Conservation (phyloP, 2,329 filamentous ascomycete species). For the Trichoderma arundinaceum region DNA sequence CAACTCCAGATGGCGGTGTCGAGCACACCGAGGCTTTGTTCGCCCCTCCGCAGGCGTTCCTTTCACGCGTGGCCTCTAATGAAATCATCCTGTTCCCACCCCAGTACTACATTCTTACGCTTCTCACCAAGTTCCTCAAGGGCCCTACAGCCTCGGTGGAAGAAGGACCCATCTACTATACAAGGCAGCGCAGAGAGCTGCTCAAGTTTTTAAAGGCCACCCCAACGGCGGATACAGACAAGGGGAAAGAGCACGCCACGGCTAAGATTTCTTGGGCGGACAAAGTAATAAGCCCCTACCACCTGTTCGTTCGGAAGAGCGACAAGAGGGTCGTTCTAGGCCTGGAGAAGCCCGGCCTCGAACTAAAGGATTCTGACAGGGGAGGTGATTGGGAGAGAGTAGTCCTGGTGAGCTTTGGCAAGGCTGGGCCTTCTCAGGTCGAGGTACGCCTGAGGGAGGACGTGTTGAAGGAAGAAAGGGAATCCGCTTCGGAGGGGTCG, state of each 20-base stretch:
- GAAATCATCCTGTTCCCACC: slow-evolving; percentile 89
- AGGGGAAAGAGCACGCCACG: slow-evolving; percentile 49
- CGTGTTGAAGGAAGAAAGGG: slow-evolving; percentile 54
- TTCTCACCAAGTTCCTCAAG: slow-evolving; percentile 61
- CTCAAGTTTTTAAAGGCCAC: slow-evolving; percentile 56
- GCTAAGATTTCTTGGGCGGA: slow-evolving; percentile 60
- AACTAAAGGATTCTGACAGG: slow-evolving; percentile 55
- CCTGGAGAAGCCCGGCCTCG: slow-evolving; percentile 63
- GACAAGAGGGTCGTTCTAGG: slow-evolving; percentile 59
- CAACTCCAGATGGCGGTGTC: slow-evolving; percentile 71
- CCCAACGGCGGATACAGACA: slow-evolving; percentile 51
- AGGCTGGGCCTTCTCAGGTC: slow-evolving; percentile 57
- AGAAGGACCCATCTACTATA: slow-evolving; percentile 46
- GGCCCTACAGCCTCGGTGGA: slow-evolving; percentile 40
- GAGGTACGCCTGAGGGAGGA: slow-evolving; percentile 59
- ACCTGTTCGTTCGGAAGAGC: slow-evolving; percentile 51
- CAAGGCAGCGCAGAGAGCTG: slow-evolving; percentile 58
- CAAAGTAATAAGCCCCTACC: slow-evolving; percentile 65
- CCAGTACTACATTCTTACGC: slow-evolving; percentile 75
- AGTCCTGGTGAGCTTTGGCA: slow-evolving; percentile 60
- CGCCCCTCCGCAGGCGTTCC: slow-evolving; percentile 71
- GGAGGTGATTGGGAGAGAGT: slow-evolving; percentile 66
- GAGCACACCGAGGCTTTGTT: slow-evolving; percentile 79
- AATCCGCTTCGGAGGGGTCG: slow-evolving; percentile 36
- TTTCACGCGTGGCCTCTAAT: slow-evolving; percentile 64